These are phyloP conservation scores for Cladophialophora chaetospira DNA, from an alignment of 2,329 filamentous ascomycete species.

Conservation along the genomic window DNA sequence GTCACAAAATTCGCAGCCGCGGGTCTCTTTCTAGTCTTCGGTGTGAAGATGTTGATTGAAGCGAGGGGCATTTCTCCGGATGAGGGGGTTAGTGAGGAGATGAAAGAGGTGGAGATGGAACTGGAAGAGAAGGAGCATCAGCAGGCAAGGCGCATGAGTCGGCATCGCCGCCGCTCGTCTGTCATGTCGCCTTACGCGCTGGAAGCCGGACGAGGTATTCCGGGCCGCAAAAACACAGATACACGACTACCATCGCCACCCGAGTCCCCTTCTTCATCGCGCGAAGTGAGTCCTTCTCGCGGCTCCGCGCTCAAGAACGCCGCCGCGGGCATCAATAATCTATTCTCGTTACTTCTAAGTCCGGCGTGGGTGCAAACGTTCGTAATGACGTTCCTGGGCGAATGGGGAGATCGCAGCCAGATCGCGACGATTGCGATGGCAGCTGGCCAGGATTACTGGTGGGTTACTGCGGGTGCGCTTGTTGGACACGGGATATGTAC, in stretches of 20 bases:
- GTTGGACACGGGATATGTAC: constrained; percentile 88
- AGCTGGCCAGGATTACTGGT: constrained; percentile 97
- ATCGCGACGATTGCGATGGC: constrained; percentile 99
- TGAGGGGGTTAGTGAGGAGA: constrained; percentile 92
- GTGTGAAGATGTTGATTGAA: constrained; percentile 78
- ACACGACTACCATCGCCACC: constrained; percentile 78
- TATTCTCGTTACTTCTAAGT: constrained; percentile 83
- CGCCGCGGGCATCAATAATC: constrained; percentile 74
- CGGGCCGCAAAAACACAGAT: constrained; percentile 66
- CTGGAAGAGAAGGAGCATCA: constrained; percentile 88
- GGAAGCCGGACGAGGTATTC: constrained; percentile 72
- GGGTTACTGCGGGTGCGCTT: constrained; percentile 88
- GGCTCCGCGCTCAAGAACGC: constrained; percentile 47
- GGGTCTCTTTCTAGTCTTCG: constrained; percentile 85
- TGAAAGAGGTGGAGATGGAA: constrained; percentile 95
- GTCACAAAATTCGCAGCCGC: constrained; percentile 87
- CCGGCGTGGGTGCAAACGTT: constrained; percentile 99
- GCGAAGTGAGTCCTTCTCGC: constrained; percentile 57
- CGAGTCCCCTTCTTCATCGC: constrained; percentile 72
- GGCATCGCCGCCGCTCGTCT: constrained; percentile 45
- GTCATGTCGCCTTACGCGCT: constrained; percentile 74
- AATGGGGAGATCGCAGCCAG: constrained; percentile 97
- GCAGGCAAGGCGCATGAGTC: constrained; percentile 62
- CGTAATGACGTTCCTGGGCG: constrained; percentile 96
- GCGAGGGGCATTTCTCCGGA: constrained; percentile 85